Conservation (phyloP, 192 early-diverging fungal species). For the Coemansia aciculifera region DNA sequence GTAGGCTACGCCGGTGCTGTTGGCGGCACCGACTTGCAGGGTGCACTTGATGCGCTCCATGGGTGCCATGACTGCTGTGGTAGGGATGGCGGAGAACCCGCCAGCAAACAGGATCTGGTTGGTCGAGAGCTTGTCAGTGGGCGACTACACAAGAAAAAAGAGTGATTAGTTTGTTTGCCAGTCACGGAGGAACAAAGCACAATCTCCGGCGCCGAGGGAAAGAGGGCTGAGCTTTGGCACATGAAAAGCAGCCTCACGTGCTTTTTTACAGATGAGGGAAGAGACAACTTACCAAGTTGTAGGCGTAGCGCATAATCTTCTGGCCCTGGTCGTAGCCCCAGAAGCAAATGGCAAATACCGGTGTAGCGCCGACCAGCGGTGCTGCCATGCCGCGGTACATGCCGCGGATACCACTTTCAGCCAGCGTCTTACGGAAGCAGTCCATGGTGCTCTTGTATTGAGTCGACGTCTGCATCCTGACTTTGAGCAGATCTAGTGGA, state of each 20-base stretch:
- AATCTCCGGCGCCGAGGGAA: background rate
- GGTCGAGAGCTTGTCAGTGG: constrained; percentile 58
- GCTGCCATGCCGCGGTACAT: constrained; percentile 96
- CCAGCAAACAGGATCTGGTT: constrained; percentile 87
- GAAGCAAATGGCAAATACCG: constrained; percentile 94
- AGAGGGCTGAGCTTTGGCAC: background rate
- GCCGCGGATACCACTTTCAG: constrained; percentile 85
- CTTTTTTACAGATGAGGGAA: background rate
- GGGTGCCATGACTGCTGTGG: constrained; percentile 91
- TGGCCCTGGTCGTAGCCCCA: constrained; percentile 67
- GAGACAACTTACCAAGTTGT: constrained; percentile 36
- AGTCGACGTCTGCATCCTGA: constrained; percentile 90
- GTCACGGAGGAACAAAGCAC: background rate
- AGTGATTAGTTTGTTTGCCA: background rate
- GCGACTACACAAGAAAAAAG: constrained; percentile 24
- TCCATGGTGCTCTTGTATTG: constrained; percentile 87
- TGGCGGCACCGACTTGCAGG: constrained; percentile 70
- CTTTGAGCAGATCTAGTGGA: constrained; percentile 91
- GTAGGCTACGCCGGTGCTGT: constrained; percentile 60
- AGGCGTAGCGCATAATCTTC: constrained; percentile 46
- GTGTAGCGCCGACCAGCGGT: constrained; percentile 91
- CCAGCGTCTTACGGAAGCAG: constrained; percentile 88
- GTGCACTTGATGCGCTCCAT: constrained; percentile 96
- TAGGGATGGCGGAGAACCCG: constrained; percentile 93
- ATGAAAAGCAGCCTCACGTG: constrained; percentile 13